Conservation (phyloP, 495 filamentous ascomycete genomes). For the Lichina pygmaea region DNA sequence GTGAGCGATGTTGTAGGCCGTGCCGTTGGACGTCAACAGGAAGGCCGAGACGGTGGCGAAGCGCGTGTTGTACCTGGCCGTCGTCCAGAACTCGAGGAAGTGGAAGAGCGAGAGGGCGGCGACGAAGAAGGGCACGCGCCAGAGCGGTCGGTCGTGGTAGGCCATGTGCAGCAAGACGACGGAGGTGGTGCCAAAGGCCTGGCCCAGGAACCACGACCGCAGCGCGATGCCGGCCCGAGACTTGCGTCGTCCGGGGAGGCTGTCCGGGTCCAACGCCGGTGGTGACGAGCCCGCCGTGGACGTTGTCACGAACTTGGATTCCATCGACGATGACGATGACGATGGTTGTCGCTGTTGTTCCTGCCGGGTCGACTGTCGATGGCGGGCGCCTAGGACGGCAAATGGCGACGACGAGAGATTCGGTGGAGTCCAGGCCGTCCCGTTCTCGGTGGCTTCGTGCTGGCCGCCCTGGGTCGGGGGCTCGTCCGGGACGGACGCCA, state of each 20-base stretch:
- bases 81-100: constrained; percentile 85
- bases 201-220: constrained; percentile 36
- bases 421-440: no score
- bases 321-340: no score
- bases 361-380: no score
- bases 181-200: constrained; percentile 19
- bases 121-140: constrained; percentile 68
- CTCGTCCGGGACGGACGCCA: no score
- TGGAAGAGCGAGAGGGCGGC: constrained; percentile 57
- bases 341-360: no score
- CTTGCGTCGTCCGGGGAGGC: constrained; percentile 29
- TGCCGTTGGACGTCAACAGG: constrained; percentile 65
- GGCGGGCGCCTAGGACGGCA: no score
- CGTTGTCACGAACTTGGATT: neutral
- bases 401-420: no score
- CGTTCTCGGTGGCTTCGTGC: no score
- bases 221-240: constrained; percentile 58
- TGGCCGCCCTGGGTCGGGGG: no score
- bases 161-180: constrained; percentile 21
- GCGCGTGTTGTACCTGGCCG: constrained; percentile 55
- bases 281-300: constrained; percentile 6
- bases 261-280: constrained; percentile 3
- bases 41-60: constrained; percentile 48
- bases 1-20: constrained; percentile 65
- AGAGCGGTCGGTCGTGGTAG: constrained; percentile 23